Base-by-base conservation (phyloP, 352 stramenopile genomes). In the Pythium angustatum region DNA sequence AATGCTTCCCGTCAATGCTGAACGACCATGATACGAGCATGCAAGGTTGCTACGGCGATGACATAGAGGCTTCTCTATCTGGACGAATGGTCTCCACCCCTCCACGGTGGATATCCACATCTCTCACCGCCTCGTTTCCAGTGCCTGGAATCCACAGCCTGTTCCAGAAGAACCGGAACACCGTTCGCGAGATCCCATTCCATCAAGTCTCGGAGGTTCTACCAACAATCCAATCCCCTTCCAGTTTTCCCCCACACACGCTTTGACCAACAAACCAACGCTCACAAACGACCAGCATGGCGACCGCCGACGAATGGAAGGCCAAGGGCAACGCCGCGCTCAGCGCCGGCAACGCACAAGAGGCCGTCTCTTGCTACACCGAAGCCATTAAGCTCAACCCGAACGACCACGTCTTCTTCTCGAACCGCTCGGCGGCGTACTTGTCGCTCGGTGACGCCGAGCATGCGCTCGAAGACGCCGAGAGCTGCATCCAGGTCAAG, bases 391-490 rank as follows among this genome's bases (percentile, higher is more conserved):
- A 91, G 38, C 64, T 98, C 40, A 90, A 99, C 72, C 84, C 90
- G 55, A 84, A 73, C 64, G 98, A 99, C 76, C 93, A 99, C 76
- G 93, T 99, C 14, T 99, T 98, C 75, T 99, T 96, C 78, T 98
- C 90, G 53, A 99, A 99, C 83, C 91, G 98, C 36, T 99, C 94
- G 58, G 98, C 97, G n/a, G 98, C 98, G 31, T 99, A 99, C 69
- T 75, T 99, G 51, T 97, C 90, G 67, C 81, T 97, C 43, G 81
- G 92, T 21, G 86, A 99, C 71, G 87, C 87, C 8, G 59, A 89
- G 30, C 93, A 97, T 60, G 98, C 98, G 15, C 79, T 99, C 21
- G 88, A 98, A 66, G 98, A 99, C 77, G 97, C 97, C 10, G 91
- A 99, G 49, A 60, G 83, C 28, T 99, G 97, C 77, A 98, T 99